Evolutionary conservation across 768 basidiomycete species (phyloP).

Genomic region (Trametes gibbosa): DNA sequence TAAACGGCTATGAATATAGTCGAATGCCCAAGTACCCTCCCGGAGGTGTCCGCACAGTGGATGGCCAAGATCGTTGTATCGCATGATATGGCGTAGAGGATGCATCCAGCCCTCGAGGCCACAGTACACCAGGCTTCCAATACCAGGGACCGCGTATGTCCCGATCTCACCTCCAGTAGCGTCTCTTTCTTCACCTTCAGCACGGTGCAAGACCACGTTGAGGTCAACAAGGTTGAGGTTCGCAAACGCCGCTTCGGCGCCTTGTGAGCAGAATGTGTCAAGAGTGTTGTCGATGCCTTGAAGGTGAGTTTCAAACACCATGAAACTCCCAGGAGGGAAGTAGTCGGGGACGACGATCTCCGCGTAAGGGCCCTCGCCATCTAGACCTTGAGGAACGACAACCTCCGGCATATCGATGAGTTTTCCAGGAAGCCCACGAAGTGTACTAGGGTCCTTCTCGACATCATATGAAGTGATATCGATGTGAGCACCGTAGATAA

Average conservation of each 20-base stretch:
- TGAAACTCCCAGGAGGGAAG: conserved; percentile 95
- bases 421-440: conserved; percentile 71
- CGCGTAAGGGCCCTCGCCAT: conserved; percentile 64
- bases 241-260: conserved; percentile 69
- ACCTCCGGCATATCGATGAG: conserved; percentile 64
- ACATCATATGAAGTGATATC: conserved; percentile 62
- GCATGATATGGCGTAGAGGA: conserved; percentile 78
- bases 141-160: conserved; percentile 73
- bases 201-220: conserved; percentile 81
- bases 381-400: conserved; percentile 57
- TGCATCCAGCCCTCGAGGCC: conserved; percentile 99
- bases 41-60: conserved; percentile 85
- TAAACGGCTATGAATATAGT: conserved; percentile 77
- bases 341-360: conserved; percentile 81
- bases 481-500: conserved; percentile 76
- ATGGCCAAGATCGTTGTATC: conserved; percentile 91
- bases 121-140: conserved; percentile 81
- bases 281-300: conserved; percentile 68
- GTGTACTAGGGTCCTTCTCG: conserved; percentile 44
- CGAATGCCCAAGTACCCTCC: conserved; percentile 87
- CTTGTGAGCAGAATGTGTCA: conserved; percentile 70
- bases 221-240: conserved; percentile 82
- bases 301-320: conserved; percentile 87
- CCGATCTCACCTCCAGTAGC: conserved; percentile 81
- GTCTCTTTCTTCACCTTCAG: conserved; percentile 90